Evolutionary conservation across 176 grass and related monocot species (phyloP), one percentile per base, ranked within the genome.

Genomic region (Oryza officinalis): DNA sequence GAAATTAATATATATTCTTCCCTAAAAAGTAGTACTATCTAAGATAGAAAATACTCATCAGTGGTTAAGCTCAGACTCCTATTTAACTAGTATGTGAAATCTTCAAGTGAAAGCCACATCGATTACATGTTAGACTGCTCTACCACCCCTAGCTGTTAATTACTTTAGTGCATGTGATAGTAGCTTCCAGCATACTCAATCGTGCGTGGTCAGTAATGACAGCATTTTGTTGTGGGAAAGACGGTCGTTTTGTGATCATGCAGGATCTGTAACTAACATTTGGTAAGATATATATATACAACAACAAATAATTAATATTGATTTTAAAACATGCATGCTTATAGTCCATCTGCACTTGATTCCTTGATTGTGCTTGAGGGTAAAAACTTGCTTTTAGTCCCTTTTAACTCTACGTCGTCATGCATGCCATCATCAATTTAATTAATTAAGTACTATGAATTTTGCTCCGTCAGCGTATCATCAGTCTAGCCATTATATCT

Each of bases 161-260:
- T 41, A 11, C 79, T 82, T 90, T 82, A 46, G 67, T 86, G 61
- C 74, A 83, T 77, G 49, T 70, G 79, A 67, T 77, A 72, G 78
- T 59, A 72, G 78, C 83, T 82, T 69, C 26, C 81, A 76, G 61
- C 37, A 63, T 28, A 63, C 76, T 80, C 37, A 57, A 43, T 69
- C 23, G 50, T 70, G 63, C 13, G 65, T 84, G 63, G 49, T 81
- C 77, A 85, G 18, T 75, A 71, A 43, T 6, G 18, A n/a, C 28
- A 70, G 40, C 54, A 27, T 31, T 64, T 63, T 76, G 77, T 52
- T 52, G 65, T 38, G 64, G 26, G 43, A 60, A 72, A 30, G 35
- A 43, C 5, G n/a, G 67, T 28, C 5, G 32, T 41, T 20, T 20
- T 20, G 20, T 65, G 54, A 59, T 47, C 77, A 76, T 76, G 63